A percentile compares a stretch with the other conserved stretches of the same genome.
Conservation (phyloP, 2,329 filamentous ascomycete species). For the Metarhizium anisopliae region DNA sequence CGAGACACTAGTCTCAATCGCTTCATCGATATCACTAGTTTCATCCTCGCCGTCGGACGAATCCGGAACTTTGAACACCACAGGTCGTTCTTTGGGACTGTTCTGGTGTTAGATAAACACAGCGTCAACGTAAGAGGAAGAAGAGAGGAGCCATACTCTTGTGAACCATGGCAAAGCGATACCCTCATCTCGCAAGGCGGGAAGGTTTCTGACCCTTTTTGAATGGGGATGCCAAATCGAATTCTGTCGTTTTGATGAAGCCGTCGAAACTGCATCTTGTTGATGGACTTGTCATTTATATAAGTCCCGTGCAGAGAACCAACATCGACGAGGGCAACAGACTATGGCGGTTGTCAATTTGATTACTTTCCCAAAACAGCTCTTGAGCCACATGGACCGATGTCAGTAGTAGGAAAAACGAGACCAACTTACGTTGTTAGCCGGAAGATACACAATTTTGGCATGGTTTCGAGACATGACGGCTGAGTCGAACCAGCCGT, state of each 20-base stretch:
- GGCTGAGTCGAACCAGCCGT: constrained; percentile 61
- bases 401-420: neutral
- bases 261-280: constrained; percentile 6
- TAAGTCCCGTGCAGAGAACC: constrained; percentile 47
- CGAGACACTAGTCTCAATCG: constrained; percentile 16
- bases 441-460: constrained; percentile 34
- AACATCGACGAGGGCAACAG: constrained; percentile 34
- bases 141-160: constrained; percentile 11
- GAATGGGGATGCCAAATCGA: constrained; percentile 27
- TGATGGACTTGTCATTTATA: constrained; percentile 25
- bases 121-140: neutral
- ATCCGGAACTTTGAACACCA: constrained; percentile 33
- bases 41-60: constrained; percentile 26
- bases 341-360: constrained; percentile 23
- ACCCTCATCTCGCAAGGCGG: constrained; percentile 29
- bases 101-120: neutral
- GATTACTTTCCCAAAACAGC: neutral
- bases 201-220: constrained; percentile 24
- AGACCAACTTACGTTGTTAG: constrained; percentile 30
- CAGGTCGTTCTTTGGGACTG: constrained; percentile 18
- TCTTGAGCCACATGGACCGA: neutral
- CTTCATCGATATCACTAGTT: constrained; percentile 17
- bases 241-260: constrained; percentile 22
- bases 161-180: constrained; percentile 18
- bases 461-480: constrained; percentile 66